Evolutionary conservation across 106 monocot genomes (phyloP).

Genomic region (Alisma plantagoaquatica): DNA sequence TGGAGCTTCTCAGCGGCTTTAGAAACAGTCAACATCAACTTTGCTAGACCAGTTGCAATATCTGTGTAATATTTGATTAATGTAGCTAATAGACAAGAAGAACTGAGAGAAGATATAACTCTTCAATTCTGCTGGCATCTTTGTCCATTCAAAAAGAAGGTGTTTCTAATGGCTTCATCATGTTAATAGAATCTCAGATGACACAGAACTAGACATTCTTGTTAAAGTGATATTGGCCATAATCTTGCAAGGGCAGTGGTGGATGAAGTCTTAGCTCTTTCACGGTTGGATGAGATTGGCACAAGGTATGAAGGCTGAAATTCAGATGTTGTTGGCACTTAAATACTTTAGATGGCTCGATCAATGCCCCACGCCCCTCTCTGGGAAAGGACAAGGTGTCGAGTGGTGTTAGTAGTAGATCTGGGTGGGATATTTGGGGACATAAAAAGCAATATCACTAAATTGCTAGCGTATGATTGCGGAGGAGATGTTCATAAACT

Average conservation of each 20-base stretch:
- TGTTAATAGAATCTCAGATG: slow-evolving; percentile 54
- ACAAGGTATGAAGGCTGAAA: slow-evolving; percentile 11
- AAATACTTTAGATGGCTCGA: slow-evolving; percentile 30
- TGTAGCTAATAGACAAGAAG: slow-evolving; percentile 60
- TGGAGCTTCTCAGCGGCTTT: slow-evolving; percentile 36
- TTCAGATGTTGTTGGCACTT: slow-evolving; percentile 16
- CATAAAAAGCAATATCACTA: slow-evolving; percentile 66
- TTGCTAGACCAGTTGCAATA: slow-evolving; percentile 25
- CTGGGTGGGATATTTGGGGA: slow-evolving; percentile 61
- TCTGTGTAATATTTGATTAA: slow-evolving; percentile 61
- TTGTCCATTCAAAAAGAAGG: slow-evolving; percentile 45
- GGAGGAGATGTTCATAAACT: slow-evolving; percentile 59
- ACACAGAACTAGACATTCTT: slow-evolving; percentile 51
- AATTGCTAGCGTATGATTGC: slow-evolving; percentile 56
- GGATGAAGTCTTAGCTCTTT: slow-evolving; percentile 69
- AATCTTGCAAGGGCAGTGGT: slow-evolving; percentile 77
- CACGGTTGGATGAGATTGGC: slow-evolving; percentile 37
- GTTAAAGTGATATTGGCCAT: slow-evolving; percentile 42
- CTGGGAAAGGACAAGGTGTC: slow-evolving; percentile 65
- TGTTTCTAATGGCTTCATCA: slow-evolving; percentile 32
- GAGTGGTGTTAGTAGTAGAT: slow-evolving; percentile 45
- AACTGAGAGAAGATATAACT: slow-evolving; percentile 73
- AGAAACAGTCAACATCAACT: slow-evolving; percentile 23
- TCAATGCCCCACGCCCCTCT: slow-evolving; percentile 34
- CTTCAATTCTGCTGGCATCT: slow-evolving; percentile 47